These are phyloP conservation scores for Clathrospora elynae DNA, from an alignment of 2,329 filamentous ascomycete genomes.

Conservation along the genomic window DNA sequence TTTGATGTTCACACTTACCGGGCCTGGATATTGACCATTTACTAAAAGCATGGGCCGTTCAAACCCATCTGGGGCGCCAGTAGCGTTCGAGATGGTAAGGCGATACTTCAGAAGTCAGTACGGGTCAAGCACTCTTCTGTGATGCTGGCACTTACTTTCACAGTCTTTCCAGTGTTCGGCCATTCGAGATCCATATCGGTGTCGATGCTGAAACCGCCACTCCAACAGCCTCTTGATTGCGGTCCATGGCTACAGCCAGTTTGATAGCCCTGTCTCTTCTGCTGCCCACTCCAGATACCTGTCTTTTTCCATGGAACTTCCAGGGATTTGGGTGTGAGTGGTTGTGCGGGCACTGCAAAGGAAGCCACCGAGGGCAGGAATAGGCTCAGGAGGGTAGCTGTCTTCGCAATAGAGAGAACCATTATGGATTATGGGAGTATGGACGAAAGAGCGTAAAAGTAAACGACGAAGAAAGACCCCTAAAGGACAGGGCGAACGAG, in stretches of 20 bases:
- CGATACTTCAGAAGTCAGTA: conserved; percentile 46
- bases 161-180: conserved; percentile 50
- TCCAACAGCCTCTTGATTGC: conserved; percentile 32
- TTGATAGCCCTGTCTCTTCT: conserved; percentile 17
- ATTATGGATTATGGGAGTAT: conserved; percentile 16
- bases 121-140: not conserved
- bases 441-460: conserved; percentile 13
- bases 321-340: conserved; percentile 15
- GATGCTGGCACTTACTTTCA: conserved; percentile 26
- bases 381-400: conserved; percentile 17
- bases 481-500: conserved; percentile 6
- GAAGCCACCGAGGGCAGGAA: conserved; percentile 24
- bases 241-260: conserved; percentile 30
- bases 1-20: conserved; percentile 42
- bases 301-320: conserved; percentile 31
- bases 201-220: conserved; percentile 46
- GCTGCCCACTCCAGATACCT: conserved; percentile 18
- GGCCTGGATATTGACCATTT: conserved; percentile 56
- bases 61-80: conserved; percentile 54
- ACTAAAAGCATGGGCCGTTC: conserved; percentile 48
- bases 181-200: conserved; percentile 53
- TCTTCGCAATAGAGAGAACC: conserved; percentile 8
- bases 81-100: conserved; percentile 52
- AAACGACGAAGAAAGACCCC: conserved; percentile 3
- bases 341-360: conserved; percentile 21